Conservation (phyloP, 345 rosid genomes). For the Rhodomyrtus tomentosa region DNA sequence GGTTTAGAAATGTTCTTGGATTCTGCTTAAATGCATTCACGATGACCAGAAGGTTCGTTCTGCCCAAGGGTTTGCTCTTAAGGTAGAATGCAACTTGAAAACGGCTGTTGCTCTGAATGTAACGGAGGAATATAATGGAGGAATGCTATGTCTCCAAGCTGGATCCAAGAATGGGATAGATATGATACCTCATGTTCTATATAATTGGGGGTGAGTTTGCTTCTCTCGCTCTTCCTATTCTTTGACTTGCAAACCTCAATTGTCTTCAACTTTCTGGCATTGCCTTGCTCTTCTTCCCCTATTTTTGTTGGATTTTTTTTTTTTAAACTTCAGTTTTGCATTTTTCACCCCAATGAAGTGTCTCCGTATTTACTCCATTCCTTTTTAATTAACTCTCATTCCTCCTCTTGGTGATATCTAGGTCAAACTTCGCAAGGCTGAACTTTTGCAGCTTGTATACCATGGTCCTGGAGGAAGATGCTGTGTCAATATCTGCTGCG, state of each 20-base stretch:
- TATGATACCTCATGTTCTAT: conserved; percentile 86
- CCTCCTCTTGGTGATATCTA: conserved; percentile 17
- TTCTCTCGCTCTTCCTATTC: not conserved
- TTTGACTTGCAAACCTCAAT: not conserved
- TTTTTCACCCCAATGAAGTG: not conserved
- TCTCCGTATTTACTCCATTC: not conserved
- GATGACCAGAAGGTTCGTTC: conserved; percentile 77
- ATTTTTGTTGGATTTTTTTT: not conserved
- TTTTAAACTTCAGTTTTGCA: not conserved
- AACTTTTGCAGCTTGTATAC: conserved; percentile 76
- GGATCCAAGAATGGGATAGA: conserved; percentile 88
- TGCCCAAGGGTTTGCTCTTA: conserved; percentile 56
- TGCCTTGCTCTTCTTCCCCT: not conserved
- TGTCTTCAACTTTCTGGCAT: not conserved
- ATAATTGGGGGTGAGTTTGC: conserved; percentile 65
- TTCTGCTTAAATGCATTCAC: conserved; percentile 64
- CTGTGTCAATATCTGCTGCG: conserved; percentile 69
- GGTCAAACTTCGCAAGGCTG: conserved; percentile 75
- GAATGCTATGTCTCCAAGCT: conserved; percentile 90
- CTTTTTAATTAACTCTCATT: not conserved
- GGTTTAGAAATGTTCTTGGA: conserved; percentile 21
- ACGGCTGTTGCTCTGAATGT: conserved; percentile 79
- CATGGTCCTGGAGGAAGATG: conserved; percentile 76
- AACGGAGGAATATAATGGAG: conserved; percentile 95
- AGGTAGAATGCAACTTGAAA: conserved; percentile 91